These are phyloP conservation scores for Kazachstania africana DNA, from an alignment of 805 yeast species.

Conservation along the genomic window DNA sequence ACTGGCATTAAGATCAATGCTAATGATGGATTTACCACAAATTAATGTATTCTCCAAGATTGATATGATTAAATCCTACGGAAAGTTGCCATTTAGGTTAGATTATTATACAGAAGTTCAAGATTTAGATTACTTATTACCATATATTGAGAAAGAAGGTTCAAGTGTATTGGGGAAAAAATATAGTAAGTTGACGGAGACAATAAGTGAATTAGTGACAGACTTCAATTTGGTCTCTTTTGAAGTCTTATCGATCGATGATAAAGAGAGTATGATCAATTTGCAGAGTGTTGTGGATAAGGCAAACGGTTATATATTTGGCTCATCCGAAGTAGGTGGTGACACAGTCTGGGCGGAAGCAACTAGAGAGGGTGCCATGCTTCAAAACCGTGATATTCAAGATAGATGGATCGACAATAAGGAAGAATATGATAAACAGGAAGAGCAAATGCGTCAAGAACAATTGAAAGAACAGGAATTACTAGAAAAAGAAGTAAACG, in stretches of 20 bases:
- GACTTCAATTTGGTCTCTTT: conserved; percentile 82
- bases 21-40: conserved; percentile 87
- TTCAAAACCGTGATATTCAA: conserved; percentile 57
- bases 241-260: conserved; percentile 84
- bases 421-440: conserved; percentile 58
- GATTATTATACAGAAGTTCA: conserved; percentile 90
- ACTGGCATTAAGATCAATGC: conserved; percentile 79
- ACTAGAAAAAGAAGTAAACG: conserved; percentile 36
- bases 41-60: conserved; percentile 87
- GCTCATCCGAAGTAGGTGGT: conserved; percentile 91
- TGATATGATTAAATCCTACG: conserved; percentile 67
- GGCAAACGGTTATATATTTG: conserved; percentile 89
- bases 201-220: conserved; percentile 71
- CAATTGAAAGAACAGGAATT: conserved; percentile 32
- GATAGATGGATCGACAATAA: conserved; percentile 93
- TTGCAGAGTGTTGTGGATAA: conserved; percentile 70
- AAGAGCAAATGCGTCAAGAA: conserved; percentile 34
- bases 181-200: conserved; percentile 57
- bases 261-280: conserved; percentile 83
- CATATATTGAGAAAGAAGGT: conserved; percentile 61
- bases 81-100: conserved; percentile 67
- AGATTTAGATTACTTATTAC: conserved; percentile 58
- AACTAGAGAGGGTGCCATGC: conserved; percentile 59
- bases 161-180: conserved; percentile 49
- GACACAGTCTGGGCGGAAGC: conserved; percentile 98